Evolutionary conservation across 2,329 filamentous ascomycete species (phyloP).

Genomic region (Leptoxyphium fumago): DNA sequence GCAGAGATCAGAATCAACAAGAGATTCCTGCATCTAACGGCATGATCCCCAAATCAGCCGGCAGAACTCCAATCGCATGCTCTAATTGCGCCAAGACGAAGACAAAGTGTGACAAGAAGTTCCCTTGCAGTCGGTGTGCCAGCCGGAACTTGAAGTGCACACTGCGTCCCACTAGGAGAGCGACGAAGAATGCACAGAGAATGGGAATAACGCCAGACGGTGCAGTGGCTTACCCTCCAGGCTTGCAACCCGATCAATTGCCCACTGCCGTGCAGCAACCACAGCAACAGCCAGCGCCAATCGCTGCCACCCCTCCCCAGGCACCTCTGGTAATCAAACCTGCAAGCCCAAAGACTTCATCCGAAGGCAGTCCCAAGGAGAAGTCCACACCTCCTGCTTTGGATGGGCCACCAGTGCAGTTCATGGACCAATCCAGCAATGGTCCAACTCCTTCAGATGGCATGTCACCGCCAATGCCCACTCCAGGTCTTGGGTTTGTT

Average conservation of each 20-base stretch:
- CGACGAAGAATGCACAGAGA: slow-evolving; percentile 29
- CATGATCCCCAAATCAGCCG: slow-evolving; percentile 38
- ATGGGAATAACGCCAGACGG: slow-evolving; percentile 18
- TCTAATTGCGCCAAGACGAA: slow-evolving; percentile 40
- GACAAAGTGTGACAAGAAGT: slow-evolving; percentile 41
- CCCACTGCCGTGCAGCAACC: slow-evolving; percentile 5
- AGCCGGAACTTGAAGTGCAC: slow-evolving; percentile 33
- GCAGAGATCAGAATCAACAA: slow-evolving; percentile 34
- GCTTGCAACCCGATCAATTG: slow-evolving; percentile 1
- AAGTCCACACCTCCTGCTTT: slow-evolving; percentile 8
- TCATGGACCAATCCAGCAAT: slow-evolving; percentile 27
- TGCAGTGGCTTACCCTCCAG: slow-evolving; percentile 12
- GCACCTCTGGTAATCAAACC: slow-evolving; percentile 20
- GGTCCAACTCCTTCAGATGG: slow-evolving; percentile 14
- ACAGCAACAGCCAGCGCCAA: slow-evolving; percentile 6
- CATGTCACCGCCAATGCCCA: slow-evolving; percentile 20
- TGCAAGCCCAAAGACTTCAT: slow-evolving; percentile 16
- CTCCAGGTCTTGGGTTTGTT: slow-evolving; percentile 18
- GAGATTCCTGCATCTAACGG: slow-evolving; percentile 33
- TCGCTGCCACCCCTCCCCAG: slow-evolving; percentile 18
- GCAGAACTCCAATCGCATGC: slow-evolving; percentile 37
- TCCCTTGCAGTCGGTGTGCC: slow-evolving; percentile 38
- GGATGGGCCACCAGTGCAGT: slow-evolving; percentile 24
- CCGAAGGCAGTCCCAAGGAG: slow-evolving; percentile 9
- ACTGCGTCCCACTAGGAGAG: slow-evolving; percentile 32